phyloP scores from a whole-genome alignment of 805 yeast species.

The Barnettozyma sp. region DNA sequence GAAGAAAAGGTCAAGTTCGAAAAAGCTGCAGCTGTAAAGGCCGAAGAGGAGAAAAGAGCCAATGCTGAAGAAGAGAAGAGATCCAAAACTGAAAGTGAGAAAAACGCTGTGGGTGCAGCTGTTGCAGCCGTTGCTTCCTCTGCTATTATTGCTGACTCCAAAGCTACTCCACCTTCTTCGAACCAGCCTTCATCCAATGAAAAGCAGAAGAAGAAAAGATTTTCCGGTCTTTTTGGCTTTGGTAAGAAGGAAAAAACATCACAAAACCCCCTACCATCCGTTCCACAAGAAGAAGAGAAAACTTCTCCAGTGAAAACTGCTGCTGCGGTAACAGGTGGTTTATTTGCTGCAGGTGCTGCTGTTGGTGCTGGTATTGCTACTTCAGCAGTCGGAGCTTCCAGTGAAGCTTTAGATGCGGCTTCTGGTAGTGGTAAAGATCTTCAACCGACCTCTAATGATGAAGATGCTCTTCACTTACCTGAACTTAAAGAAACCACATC shows the following conservation, averaged over 20 bases:
- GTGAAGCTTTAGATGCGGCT: too few relatives aligned
- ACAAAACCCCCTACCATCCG: background rate
- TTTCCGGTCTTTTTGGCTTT: slow-evolving; percentile 8
- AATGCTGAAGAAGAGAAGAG: slow-evolving; percentile 13
- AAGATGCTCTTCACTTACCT: slow-evolving; percentile 10
- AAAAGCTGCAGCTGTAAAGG: slow-evolving; percentile 12
- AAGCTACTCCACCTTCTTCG: background rate
- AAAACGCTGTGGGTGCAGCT: slow-evolving; percentile 6
- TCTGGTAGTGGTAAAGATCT: slow-evolving; percentile 16
- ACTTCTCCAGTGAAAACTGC: background rate
- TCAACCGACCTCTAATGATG: slow-evolving; percentile 6
- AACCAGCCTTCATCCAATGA: background rate
- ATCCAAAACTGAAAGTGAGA: slow-evolving; percentile 8
- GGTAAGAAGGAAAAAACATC: slow-evolving; percentile 2
- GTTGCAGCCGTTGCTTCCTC: background rate
- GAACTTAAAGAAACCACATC: slow-evolving; percentile 4
- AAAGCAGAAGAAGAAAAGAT: slow-evolving; percentile 8
- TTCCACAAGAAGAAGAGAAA: slow-evolving; percentile 7
- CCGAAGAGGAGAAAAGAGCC: slow-evolving; percentile 5
- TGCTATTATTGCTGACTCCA: background rate
- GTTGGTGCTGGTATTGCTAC: slow-evolving; percentile 22
- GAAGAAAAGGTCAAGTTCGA: slow-evolving; percentile 15
- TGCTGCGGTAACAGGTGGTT: slow-evolving; percentile 11
- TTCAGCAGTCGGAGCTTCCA: too few relatives aligned
- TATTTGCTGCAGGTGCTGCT: slow-evolving; percentile 10